Base-by-base conservation (phyloP, 139 green algal species). In the Coccomyxa sp. region DNA sequence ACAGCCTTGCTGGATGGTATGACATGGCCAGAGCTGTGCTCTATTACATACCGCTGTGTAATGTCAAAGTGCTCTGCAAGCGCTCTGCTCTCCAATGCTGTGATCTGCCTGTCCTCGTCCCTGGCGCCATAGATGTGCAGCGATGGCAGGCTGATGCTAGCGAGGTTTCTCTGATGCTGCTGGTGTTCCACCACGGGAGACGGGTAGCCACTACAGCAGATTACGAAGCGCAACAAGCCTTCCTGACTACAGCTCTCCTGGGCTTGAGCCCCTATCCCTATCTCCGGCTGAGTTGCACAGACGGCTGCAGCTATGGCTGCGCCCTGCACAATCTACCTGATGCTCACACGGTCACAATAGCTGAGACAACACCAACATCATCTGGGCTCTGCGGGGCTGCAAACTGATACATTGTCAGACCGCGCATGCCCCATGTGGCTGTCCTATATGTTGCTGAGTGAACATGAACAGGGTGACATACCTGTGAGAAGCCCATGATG, bases 401-500 rank as follows among this genome's bases (percentile, higher is more conserved):
- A 73, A 7, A 6, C 33, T 24, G 9, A 37, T 38, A 36, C 34
- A 55, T 55, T 7, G 31, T 44, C 8, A 18, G 24, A 18, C 34
- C 14, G 16, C 34, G 18, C 34, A 39, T 39, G 18, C 16, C 29
- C 73, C 8, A 10, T 68, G 12, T 68, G 27, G 8, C 10, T 35
- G 18, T 10, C 10, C 18, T 6, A 37, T 14, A 24, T 24, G 33
- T n/a, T 34, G 10, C 29, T 27, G 8, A 72, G 39, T 33, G 37
- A 75, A 27, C 55, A 36, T 36, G 12, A 50, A 34, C 74, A 78
- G 39, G 24, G 4, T 16, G 34, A 38, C 39, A 74, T 18, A 76
- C 92, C 82, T 97, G 94, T 6, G 89, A 95, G 70, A 97, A 97
- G 1, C 94, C 94, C 39, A 97, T 75, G 7, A 97, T 80, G 16